Base-by-base conservation (phyloP, 176 grass and related monocot species). In the Carex scoparia region DNA sequence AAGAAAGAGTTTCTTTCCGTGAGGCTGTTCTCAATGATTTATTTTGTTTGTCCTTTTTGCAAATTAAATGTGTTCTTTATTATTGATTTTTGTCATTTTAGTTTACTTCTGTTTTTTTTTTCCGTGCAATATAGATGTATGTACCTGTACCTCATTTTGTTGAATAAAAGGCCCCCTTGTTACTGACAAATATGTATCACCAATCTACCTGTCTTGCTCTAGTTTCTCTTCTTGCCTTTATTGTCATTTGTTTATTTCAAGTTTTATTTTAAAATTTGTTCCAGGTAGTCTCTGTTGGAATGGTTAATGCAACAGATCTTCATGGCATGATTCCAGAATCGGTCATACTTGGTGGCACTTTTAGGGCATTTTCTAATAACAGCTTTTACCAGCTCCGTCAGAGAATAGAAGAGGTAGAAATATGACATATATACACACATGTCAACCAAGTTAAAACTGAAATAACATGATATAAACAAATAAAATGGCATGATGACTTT, bases 381-480 rank as follows among this genome's bases (percentile, higher is more conserved):
- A 99, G 96, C 88, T 99, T 99, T 91, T 94, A 99, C 90, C 90
- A 89, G 0, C 91, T 99, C 1, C 84, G 90, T 0, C 90, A 63
- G 12, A 89, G 96, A 88, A 99, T 99, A 92, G 91, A 99, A 89
- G 93, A 99, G 96, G 89, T 91, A 69, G n/a, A 57, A 56, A 12
- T 60, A 64, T 73, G 54, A 40, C 3, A 55, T 55, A 55, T 55
- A 23, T 54, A 18, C 56, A 61, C 62, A 11, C 49, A 63, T 81
- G 31, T 30, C 1, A 23, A 79, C 63, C 32, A 62, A 40, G 4
- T 64, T 81, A 61, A 81, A 23, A 77, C 46, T 77, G 72, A 75
- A 31, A 48, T 55, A 28, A 31, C 7, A 10, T 56, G n/a, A 75
- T 51, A 51, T 53, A 51, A 74, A 48, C 27, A 23, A 5, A 67